phyloP scores from a whole-genome alignment of 305 asterid genomes.

The Plantago lanceolata region DNA sequence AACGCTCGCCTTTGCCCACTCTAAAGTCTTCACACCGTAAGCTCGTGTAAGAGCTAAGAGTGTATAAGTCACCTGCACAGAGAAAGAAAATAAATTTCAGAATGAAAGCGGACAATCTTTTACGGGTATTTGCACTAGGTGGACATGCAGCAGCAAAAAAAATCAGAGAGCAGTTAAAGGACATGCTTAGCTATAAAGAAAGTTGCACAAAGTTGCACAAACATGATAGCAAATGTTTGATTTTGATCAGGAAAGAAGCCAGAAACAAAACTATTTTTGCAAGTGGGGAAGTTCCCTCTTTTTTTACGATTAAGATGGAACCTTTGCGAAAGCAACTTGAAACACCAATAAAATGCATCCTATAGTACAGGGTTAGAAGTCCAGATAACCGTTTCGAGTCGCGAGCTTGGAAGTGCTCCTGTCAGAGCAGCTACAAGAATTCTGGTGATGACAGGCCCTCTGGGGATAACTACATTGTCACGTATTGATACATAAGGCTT shows the following conservation, averaged over 20 bases:
- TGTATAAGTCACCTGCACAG: constrained; percentile 65
- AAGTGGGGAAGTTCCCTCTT: too few relatives aligned
- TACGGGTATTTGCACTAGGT: not conserved
- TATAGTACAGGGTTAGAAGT: constrained; percentile 8
- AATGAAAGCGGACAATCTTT: constrained; percentile 7
- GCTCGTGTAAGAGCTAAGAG: constrained; percentile 73
- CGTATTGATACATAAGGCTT: constrained; percentile 59
- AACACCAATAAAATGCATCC: not conserved
- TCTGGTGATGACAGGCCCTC: constrained; percentile 72
- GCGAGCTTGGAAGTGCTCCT: constrained; percentile 93
- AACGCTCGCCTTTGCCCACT: constrained; percentile 78
- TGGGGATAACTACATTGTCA: constrained; percentile 72
- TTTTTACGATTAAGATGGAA: not conserved
- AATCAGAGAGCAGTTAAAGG: not conserved
- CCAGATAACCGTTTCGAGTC: constrained; percentile 68
- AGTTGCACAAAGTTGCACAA: not conserved
- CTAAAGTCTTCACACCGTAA: constrained; percentile 62
- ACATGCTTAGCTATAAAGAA: too few relatives aligned
- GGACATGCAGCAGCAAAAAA: not conserved
- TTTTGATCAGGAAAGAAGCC: too few relatives aligned
- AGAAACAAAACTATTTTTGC: too few relatives aligned
- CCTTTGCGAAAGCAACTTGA: not conserved
- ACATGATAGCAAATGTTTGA: not conserved
- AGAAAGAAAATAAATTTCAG: constrained; percentile 17
- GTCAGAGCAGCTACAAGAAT: constrained; percentile 80